Evolutionary conservation across 257 asterid species (phyloP).

Genomic region (Forsythia viridissima): DNA sequence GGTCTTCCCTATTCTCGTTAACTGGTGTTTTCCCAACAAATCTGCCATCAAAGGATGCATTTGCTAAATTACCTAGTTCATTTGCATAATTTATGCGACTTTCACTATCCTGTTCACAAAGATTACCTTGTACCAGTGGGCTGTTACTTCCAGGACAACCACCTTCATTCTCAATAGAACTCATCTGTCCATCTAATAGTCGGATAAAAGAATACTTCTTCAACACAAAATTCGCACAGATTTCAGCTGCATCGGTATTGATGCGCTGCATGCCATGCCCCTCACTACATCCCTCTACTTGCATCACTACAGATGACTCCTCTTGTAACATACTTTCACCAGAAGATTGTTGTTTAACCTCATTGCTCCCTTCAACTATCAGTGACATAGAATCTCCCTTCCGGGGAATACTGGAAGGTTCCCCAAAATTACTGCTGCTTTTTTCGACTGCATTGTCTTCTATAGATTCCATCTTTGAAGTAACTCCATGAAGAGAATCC

Average conservation of each 20-base stretch:
- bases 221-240: constrained; percentile 23
- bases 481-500: constrained; percentile 27
- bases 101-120: constrained; percentile 24
- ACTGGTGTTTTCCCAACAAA: constrained; percentile 31
- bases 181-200: constrained; percentile 32
- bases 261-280: constrained; percentile 13
- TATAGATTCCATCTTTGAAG: constrained; percentile 38
- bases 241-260: constrained; percentile 18
- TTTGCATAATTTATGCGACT: constrained; percentile 25
- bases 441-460: constrained; percentile 46
- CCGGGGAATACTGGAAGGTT: constrained; percentile 22
- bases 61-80: constrained; percentile 21
- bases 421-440: constrained; percentile 18
- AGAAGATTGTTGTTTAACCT: constrained; percentile 36
- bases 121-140: constrained; percentile 23
- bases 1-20: constrained; percentile 34
- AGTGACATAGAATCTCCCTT: constrained; percentile 32
- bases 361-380: constrained; percentile 31
- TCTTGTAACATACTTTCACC: constrained; percentile 32
- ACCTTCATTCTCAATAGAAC: constrained; percentile 30
- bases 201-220: constrained; percentile 28
- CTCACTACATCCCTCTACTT: constrained; percentile 30
- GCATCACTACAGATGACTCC: constrained; percentile 27
- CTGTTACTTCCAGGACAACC: constrained; percentile 31
- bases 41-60: constrained; percentile 28